Percentiles rank a stretch among this genome's conserved stretches.
phyloP scores from a whole-genome alignment of 2,329 filamentous ascomycete genomes.

The Fusarium dimerum region DNA sequence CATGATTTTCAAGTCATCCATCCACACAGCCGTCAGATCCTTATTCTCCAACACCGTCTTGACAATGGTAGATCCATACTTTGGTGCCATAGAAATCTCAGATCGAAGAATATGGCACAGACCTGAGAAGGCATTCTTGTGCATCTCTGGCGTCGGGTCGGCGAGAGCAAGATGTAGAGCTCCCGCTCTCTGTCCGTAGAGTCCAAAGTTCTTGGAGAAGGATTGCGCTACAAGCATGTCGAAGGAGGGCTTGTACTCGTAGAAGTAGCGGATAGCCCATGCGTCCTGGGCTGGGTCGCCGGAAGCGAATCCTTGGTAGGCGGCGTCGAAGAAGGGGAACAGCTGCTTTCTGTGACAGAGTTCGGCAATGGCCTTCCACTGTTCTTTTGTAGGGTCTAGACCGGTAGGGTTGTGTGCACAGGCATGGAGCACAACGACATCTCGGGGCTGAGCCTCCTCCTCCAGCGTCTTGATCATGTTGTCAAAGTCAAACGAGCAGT shows the following conservation, averaged over 20 bases:
- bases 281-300: conserved; percentile 83
- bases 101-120: conserved; percentile 75
- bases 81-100: conserved; percentile 94
- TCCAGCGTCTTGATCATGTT: conserved; percentile 76
- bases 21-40: conserved; percentile 82
- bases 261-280: conserved; percentile 87
- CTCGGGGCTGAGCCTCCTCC: conserved; percentile 67
- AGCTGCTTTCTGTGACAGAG: conserved; percentile 75
- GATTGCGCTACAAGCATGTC: conserved; percentile 86
- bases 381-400: conserved; percentile 86
- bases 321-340: conserved; percentile 97
- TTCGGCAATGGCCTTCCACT: conserved; percentile 87
- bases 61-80: conserved; percentile 89
- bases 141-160: conserved; percentile 71
- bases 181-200: conserved; percentile 95
- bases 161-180: conserved; percentile 92
- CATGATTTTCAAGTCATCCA: conserved; percentile 89
- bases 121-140: conserved; percentile 12
- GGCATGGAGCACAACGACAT: conserved; percentile 86
- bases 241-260: conserved; percentile 70
- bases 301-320: conserved; percentile 96
- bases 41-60: conserved; percentile 80
- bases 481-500: conserved; percentile 85
- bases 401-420: conserved; percentile 98
- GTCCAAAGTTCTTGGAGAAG: conserved; percentile 96